Base-by-base conservation (phyloP, 208 protist genomes). In the Trypanosomatidae sp. region DNA sequence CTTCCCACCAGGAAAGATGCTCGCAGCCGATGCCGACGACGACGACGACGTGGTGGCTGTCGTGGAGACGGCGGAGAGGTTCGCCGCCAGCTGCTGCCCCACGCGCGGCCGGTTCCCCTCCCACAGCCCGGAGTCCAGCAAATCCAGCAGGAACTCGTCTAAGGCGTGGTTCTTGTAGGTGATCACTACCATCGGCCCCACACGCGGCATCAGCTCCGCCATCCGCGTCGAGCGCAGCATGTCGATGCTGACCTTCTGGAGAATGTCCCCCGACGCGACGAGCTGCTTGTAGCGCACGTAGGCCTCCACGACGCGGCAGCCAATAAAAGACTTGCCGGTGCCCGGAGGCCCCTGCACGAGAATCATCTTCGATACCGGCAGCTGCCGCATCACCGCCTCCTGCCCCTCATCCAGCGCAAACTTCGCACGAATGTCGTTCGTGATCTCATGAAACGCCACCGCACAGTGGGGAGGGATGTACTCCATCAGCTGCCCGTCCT, bases 111-210 rank as follows among this genome's bases (percentile, higher is more conserved):
- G 75, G 56, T 82, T 84, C 62, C 78, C 70, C 53, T 88, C 79
- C 91, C 93, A 97, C 43, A 95, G 77, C 9, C 84, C 79, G 66
- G 81, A 86, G 30, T 90, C 71, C 19, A 97, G 83, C 52, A 97
- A 73, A 64, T 97, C 93, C 0, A 94, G 77, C 30, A 97, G 90
- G 66, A 97, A 97, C 80, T 98, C 92, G 73, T 99, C 97, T 25
- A 99, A 82, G n/a, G 97, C 95, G 76, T 99, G 97, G 77, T 99
- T 99, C 69, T 98, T 98, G 80, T 95, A 97, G 71, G 95, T 98
- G 74, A 98, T 93, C 33, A 97, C 86, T 13, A 98, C 89, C 41
- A 98, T 91, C 49, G 94, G 95, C 0, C 91, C 90, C 30, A 94
- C 84, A 19, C 68, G 74, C n/a, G 91, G 91, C 56, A 95, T 79